Percentiles rank a stretch among this genome's conserved stretches.
Conservation (phyloP, 2,329 filamentous ascomycete species). For the Trichoderma gracile region DNA sequence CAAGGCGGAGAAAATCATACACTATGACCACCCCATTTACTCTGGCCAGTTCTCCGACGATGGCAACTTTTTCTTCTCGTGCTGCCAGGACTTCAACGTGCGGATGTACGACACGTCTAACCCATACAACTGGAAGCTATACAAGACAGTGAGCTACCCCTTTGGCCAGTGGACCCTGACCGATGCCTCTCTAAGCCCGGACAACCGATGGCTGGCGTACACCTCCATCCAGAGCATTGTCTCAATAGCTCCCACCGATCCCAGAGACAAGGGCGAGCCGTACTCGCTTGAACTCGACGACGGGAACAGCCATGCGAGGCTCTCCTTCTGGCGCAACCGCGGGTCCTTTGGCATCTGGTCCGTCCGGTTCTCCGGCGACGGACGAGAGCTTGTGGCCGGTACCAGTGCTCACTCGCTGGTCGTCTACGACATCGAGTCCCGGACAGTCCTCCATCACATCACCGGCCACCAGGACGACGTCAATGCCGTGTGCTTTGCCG, state of each 20-base stretch:
- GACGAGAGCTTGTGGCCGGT: slow-evolving; percentile 85
- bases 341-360: slow-evolving; percentile 74
- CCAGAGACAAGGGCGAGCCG: slow-evolving; percentile 76
- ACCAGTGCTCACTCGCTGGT: slow-evolving; percentile 78
- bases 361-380: slow-evolving; percentile 88
- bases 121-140: slow-evolving; percentile 92
- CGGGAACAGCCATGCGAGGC: slow-evolving; percentile 24
- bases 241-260: slow-evolving; percentile 84
- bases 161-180: slow-evolving; percentile 95
- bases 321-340: slow-evolving; percentile 34
- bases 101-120: slow-evolving; percentile 98
- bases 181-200: slow-evolving; percentile 85
- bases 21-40: slow-evolving; percentile 84
- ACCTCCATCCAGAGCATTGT: slow-evolving; percentile 84
- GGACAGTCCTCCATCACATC: slow-evolving; percentile 71
- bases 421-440: slow-evolving; percentile 88
- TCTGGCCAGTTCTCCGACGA: slow-evolving; percentile 96
- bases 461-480: slow-evolving; percentile 83
- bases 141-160: slow-evolving; percentile 84
- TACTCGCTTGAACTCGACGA: slow-evolving; percentile 69
- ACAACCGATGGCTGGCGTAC: slow-evolving; percentile 90
- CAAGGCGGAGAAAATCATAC: slow-evolving; percentile 80
- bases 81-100: slow-evolving; percentile 88
- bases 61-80: slow-evolving; percentile 95
- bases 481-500: slow-evolving; percentile 95